Evolutionary conservation across 768 basidiomycete genomes (phyloP).

Genomic region (Termitomyces sp.): DNA sequence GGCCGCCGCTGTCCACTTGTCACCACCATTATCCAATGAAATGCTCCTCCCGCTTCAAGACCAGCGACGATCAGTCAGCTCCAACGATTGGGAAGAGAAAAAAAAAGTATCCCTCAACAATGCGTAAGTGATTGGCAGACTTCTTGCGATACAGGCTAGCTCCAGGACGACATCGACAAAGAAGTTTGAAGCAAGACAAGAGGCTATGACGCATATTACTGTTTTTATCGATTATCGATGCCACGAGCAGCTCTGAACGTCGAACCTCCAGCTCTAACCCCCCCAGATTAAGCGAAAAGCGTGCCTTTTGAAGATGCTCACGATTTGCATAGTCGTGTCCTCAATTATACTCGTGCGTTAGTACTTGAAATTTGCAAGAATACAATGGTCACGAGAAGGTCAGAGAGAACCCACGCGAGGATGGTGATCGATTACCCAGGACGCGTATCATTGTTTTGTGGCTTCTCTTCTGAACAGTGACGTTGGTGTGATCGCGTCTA

Average conservation of each 20-base stretch:
- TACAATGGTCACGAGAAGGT: neutral
- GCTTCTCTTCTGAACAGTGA: neutral
- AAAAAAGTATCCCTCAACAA: neutral
- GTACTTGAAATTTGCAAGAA: neutral
- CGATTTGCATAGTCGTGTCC: neutral
- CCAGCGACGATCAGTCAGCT: neutral
- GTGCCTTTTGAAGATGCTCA: neutral
- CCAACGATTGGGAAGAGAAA: neutral
- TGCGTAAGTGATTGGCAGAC: neutral
- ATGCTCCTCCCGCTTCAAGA: neutral
- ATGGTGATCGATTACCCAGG: neutral
- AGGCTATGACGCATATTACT: neutral
- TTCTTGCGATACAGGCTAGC: neutral
- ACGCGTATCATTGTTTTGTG: neutral
- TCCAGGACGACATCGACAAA: neutral
- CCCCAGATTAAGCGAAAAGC: neutral
- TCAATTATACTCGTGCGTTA: neutral
- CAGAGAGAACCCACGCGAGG: neutral
- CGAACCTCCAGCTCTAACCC: too few species aligned
- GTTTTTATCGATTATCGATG: neutral
- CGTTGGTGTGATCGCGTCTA: neutral
- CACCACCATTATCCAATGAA: neutral
- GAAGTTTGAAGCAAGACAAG: neutral
- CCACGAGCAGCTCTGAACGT: neutral
- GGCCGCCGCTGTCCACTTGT: neutral